Conservation (phyloP, 495 filamentous ascomycete genomes). For the Penicillium pulvis region DNA sequence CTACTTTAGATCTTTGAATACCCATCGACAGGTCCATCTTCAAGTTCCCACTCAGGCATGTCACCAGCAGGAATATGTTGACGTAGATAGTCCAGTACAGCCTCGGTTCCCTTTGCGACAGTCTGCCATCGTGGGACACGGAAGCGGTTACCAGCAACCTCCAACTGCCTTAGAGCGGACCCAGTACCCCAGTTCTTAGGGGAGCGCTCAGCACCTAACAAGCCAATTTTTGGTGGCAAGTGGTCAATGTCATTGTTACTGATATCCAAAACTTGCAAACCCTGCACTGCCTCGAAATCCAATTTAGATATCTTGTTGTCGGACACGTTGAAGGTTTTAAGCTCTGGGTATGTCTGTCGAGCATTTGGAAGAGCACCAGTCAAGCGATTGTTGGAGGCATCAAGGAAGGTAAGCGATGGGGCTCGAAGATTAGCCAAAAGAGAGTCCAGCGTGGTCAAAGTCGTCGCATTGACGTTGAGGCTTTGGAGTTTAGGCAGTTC, state of each 20-base stretch:
- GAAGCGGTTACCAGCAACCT: constrained; percentile 81
- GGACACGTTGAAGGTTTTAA: constrained; percentile 66
- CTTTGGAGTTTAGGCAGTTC: constrained; percentile 72
- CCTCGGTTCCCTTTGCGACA: constrained; percentile 84
- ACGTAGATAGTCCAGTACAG: constrained; percentile 79
- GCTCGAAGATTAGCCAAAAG: constrained; percentile 66
- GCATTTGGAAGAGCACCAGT: constrained; percentile 60
- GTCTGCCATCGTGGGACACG: constrained; percentile 85
- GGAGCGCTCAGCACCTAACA: constrained; percentile 59
- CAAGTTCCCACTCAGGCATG: constrained; percentile 39
- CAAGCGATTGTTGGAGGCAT: constrained; percentile 79
- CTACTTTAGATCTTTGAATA: background rate
- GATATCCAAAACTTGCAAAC: constrained; percentile 74
- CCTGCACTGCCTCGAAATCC: constrained; percentile 70
- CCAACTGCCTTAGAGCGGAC: constrained; percentile 50
- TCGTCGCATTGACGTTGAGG: constrained; percentile 71
- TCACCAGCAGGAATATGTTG: constrained; percentile 74
- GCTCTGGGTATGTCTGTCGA: constrained; percentile 60
- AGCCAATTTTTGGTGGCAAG: constrained; percentile 75
- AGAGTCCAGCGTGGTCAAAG: constrained; percentile 63
- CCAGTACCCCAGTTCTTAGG: constrained; percentile 40
- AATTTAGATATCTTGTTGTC: constrained; percentile 77
- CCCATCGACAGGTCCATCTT: constrained; percentile 21
- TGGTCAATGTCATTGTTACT: constrained; percentile 78
- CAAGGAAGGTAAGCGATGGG: constrained; percentile 70